These are phyloP conservation scores for Perkinsus marinus DNA, from an alignment of 169 alveolate species.

Conservation along the genomic window DNA sequence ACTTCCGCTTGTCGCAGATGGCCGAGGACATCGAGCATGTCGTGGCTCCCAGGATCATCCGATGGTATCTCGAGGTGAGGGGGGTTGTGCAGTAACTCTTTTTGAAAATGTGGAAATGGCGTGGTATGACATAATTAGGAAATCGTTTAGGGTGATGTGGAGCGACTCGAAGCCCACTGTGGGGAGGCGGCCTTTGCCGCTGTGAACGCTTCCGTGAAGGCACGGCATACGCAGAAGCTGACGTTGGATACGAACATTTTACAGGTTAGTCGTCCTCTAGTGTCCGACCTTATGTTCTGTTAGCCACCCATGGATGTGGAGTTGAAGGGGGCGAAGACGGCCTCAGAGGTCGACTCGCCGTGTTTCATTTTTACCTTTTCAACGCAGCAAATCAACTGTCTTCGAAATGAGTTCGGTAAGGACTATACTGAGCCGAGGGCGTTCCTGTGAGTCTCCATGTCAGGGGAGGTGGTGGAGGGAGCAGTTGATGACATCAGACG, in stretches of 20 bases:
- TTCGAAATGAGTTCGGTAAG: constrained; percentile 41
- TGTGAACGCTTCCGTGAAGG: constrained; percentile 45
- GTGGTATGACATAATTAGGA: too few relatives aligned
- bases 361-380: constrained; percentile 60
- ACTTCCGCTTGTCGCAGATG: constrained; percentile 49
- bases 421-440: background rate
- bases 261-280: background rate
- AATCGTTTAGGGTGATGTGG: background rate
- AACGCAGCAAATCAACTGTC: constrained; percentile 68
- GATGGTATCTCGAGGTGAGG: constrained; percentile 33
- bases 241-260: constrained; percentile 45
- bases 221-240: constrained; percentile 43
- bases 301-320: constrained; percentile 49
- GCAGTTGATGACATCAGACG: constrained; percentile 62
- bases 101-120: constrained; percentile 13
- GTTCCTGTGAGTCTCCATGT: constrained; percentile 41
- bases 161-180: constrained; percentile 34
- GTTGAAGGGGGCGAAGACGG: constrained; percentile 49
- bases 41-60: constrained; percentile 56
- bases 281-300: too few relatives aligned
- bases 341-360: constrained; percentile 38
- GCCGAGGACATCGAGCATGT: constrained; percentile 54
- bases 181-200: constrained; percentile 52
- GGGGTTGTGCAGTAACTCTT: constrained; percentile 48
- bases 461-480: constrained; percentile 19